Evolutionary conservation across 331 rosid species (phyloP).

Genomic region (Ulmus americana): DNA sequence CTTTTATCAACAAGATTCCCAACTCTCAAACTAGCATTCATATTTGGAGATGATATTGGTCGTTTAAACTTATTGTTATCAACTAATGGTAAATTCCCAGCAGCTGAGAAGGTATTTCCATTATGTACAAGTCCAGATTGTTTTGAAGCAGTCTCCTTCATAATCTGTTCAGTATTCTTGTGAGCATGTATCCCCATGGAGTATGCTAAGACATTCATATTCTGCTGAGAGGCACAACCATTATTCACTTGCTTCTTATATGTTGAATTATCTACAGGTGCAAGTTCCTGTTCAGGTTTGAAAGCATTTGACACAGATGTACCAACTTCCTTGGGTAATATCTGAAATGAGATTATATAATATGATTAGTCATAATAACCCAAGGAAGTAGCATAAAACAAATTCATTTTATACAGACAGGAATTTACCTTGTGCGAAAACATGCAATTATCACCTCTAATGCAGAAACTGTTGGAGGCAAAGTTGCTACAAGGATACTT

Average conservation of each 20-base stretch:
- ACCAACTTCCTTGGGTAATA: conserved; percentile 36
- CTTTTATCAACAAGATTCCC: conserved; percentile 20
- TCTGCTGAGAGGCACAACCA: conserved; percentile 26
- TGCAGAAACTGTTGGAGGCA: conserved; percentile 54
- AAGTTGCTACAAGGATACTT: conserved; percentile 72
- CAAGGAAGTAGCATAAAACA: neutral
- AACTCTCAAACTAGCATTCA: conserved; percentile 27
- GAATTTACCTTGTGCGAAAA: conserved; percentile 74
- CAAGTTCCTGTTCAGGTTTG: conserved; percentile 37
- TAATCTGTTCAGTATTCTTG: conserved; percentile 25
- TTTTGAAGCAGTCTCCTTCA: conserved; percentile 21
- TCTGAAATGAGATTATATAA: conserved; percentile 34
- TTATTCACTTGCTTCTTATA: conserved; percentile 28
- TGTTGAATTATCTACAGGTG: conserved; percentile 24
- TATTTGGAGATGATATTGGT: conserved; percentile 25
- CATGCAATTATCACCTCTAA: conserved; percentile 61
- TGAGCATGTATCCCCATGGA: conserved; percentile 26
- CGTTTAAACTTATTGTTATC: conserved; percentile 27
- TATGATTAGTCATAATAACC: neutral
- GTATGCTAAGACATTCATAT: conserved; percentile 16
- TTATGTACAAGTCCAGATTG: conserved; percentile 30
- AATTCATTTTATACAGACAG: neutral
- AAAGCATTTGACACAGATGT: conserved; percentile 27
- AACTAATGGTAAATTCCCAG: conserved; percentile 26
- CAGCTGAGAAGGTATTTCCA: conserved; percentile 50